These are phyloP conservation scores for Coriaria nepalensis DNA, from an alignment of 306 rosid genomes.

Conservation along the genomic window DNA sequence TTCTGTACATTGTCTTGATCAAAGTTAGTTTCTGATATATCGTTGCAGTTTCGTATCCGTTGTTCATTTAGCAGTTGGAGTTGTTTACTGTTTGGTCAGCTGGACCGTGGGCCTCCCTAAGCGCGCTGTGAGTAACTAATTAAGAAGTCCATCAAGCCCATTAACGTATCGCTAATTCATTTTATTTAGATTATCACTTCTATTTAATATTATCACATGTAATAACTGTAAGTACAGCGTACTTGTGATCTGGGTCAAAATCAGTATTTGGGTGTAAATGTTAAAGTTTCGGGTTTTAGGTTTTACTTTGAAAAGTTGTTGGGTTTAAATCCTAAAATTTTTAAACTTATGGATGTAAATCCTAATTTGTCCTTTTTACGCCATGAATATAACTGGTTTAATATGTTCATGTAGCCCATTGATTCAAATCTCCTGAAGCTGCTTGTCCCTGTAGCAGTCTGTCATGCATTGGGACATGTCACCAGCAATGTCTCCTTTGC, in stretches of 20 bases:
- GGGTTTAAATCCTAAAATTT: too few species aligned
- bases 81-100: slow-evolving; percentile 36
- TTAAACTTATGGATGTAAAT: too few species aligned
- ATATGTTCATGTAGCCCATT: slow-evolving; percentile 23
- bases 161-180: background rate
- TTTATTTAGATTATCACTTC: too few species aligned
- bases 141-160: background rate
- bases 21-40: background rate
- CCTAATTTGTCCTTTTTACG: too few species aligned
- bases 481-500: slow-evolving; percentile 49
- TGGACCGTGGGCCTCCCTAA: slow-evolving; percentile 51
- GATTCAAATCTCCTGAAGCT: slow-evolving; percentile 31
- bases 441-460: slow-evolving; percentile 39
- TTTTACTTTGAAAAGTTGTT: too few species aligned
- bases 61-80: slow-evolving; percentile 37
- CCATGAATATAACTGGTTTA: too few species aligned
- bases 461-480: slow-evolving; percentile 49
- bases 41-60: slow-evolving; percentile 45
- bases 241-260: too few species aligned
- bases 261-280: too few species aligned
- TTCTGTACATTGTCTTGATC: background rate
- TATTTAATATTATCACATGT: too few species aligned
- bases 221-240: too few species aligned
- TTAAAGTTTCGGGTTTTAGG: too few species aligned
- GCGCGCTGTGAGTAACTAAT: slow-evolving; percentile 34